A percentile compares a stretch with the other conserved stretches of the same genome.
These are phyloP conservation scores for Camptophora hylomeconis DNA, from an alignment of 2,329 filamentous ascomycete species.

Conservation along the genomic window DNA sequence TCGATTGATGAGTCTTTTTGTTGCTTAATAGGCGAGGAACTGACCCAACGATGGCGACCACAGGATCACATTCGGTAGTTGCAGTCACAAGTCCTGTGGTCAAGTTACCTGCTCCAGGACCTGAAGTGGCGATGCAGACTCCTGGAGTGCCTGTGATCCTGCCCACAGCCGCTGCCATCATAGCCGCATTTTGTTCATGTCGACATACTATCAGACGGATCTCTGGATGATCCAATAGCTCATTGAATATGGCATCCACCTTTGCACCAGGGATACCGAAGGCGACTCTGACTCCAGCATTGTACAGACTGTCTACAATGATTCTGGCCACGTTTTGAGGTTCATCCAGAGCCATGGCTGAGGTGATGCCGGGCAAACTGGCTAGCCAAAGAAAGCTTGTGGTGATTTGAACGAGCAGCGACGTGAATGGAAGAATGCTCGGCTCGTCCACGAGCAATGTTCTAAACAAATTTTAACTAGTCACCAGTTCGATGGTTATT, in stretches of 20 bases:
- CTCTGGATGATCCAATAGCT: conserved; percentile 32
- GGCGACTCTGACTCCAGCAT: conserved; percentile 33
- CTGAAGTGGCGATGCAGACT: conserved; percentile 35
- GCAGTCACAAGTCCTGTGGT: conserved; percentile 35
- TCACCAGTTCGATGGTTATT: too few relatives aligned
- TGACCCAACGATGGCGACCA: conserved; percentile 36
- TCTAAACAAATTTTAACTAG: too few relatives aligned
- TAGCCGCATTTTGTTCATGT: conserved; percentile 38
- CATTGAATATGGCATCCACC: conserved; percentile 37
- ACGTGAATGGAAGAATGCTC: too few relatives aligned
- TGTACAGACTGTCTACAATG: conserved; percentile 19
- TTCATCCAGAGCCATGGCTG: background rate
- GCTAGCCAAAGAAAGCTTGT: too few relatives aligned
- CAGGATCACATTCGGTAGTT: conserved; percentile 35
- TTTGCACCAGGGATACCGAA: conserved; percentile 38
- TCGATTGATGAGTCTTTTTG: conserved; percentile 36
- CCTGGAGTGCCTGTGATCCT: conserved; percentile 34
- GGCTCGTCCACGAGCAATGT: too few relatives aligned
- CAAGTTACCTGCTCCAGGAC: conserved; percentile 35
- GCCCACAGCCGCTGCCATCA: conserved; percentile 36
- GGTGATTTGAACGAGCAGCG: too few relatives aligned
- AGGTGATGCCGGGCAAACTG: too few relatives aligned
- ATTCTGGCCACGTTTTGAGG: conserved; percentile 14
- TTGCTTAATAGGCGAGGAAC: conserved; percentile 32
- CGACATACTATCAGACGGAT: conserved; percentile 35